Conservation (phyloP, 305 asterid species). For the Solanum hybrid region DNA sequence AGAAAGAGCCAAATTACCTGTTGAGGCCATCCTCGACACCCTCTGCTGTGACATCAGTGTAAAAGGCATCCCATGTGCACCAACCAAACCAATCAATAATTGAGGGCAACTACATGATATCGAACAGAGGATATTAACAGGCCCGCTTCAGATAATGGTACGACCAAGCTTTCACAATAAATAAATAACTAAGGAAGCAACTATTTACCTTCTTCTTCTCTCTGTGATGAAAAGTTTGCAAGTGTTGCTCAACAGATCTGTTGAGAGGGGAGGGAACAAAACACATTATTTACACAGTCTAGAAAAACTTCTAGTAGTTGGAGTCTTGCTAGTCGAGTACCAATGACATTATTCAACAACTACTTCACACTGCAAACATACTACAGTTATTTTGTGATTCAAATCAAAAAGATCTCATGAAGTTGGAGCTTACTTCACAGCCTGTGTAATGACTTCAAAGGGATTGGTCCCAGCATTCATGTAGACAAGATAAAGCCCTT, state of each 20-base stretch:
- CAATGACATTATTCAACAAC: not conserved
- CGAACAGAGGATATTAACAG: conserved; percentile 7
- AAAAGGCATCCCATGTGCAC: conserved; percentile 99
- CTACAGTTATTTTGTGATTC: not conserved
- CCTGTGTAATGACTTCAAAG: conserved; percentile 83
- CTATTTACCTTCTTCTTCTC: conserved; percentile 68
- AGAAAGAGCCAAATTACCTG: conserved; percentile 32
- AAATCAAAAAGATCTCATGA: not conserved
- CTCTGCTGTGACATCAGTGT: conserved; percentile 97
- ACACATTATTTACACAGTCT: not conserved
- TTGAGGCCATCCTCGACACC: conserved; percentile 88
- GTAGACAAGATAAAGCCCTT: conserved; percentile 80
- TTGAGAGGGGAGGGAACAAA: conserved; percentile 4
- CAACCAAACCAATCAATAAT: conserved; percentile 95
- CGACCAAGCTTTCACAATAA: not conserved
- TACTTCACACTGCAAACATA: not conserved
- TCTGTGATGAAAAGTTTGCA: conserved; percentile 88
- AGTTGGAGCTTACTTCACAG: conserved; percentile 64
- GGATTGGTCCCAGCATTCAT: conserved; percentile 93
- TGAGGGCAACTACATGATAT: conserved; percentile 52
- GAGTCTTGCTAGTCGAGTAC: not conserved
- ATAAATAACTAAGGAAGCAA: not conserved
- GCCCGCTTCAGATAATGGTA: not conserved
- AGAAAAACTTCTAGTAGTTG: not conserved
- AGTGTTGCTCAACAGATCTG: conserved; percentile 77